These are phyloP conservation scores for Cladosporium sphaerospermum DNA, from an alignment of 2,329 filamentous ascomycete genomes.

Conservation along the genomic window DNA sequence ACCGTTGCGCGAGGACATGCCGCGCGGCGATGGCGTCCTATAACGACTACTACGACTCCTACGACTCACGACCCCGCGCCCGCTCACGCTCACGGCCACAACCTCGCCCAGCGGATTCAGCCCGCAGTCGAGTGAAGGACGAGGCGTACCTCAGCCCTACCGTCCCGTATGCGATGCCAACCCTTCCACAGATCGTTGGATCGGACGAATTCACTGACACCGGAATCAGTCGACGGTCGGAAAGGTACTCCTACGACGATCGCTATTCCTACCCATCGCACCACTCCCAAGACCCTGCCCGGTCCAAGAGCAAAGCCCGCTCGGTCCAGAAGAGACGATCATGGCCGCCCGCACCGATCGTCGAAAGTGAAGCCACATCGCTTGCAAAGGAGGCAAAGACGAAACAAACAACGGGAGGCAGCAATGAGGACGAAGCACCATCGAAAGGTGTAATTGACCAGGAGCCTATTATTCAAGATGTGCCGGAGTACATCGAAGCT, in stretches of 20 bases:
- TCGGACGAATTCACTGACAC: slow-evolving; percentile 18
- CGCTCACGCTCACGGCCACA: slow-evolving; percentile 8
- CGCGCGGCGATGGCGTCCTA: slow-evolving; percentile 24
- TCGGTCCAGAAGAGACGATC: slow-evolving; percentile 19
- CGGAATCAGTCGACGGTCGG: slow-evolving; percentile 14
- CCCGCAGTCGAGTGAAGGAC: background rate
- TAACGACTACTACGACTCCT: slow-evolving; percentile 16
- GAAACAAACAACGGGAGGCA: slow-evolving; percentile 27
- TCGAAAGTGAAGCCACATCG: slow-evolving; percentile 63
- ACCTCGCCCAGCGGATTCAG: slow-evolving; percentile 5
- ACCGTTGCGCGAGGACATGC: background rate
- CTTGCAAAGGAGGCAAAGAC: slow-evolving; percentile 55
- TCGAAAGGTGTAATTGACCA: slow-evolving; percentile 63
- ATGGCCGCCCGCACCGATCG: slow-evolving; percentile 57
- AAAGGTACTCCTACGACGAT: slow-evolving; percentile 26
- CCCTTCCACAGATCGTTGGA: slow-evolving; percentile 11
- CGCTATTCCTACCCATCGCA: slow-evolving; percentile 23
- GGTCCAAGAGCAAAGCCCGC: slow-evolving; percentile 7
- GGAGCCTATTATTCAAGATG: slow-evolving; percentile 59
- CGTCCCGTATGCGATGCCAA: slow-evolving; percentile 2
- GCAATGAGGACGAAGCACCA: slow-evolving; percentile 50
- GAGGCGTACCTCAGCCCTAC: slow-evolving; percentile 9
- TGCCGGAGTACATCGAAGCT: slow-evolving; percentile 30
- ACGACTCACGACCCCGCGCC: slow-evolving; percentile 13
- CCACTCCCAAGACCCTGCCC: slow-evolving; percentile 13